Base-by-base conservation (phyloP, 2,329 filamentous ascomycete species). In the Ophiostoma montium region DNA sequence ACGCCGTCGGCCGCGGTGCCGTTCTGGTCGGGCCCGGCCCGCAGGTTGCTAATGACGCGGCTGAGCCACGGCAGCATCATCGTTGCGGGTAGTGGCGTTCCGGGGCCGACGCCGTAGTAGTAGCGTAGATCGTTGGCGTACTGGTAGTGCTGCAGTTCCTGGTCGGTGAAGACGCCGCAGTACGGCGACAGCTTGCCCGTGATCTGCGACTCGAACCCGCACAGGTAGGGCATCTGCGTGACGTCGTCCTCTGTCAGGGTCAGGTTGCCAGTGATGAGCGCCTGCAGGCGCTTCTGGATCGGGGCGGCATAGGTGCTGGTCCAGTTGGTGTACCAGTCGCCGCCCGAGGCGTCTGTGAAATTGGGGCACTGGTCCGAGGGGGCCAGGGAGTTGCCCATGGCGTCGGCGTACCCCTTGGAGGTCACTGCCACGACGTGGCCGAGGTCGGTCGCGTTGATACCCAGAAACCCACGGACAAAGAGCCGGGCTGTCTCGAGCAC, bases 181-280 rank as follows among this genome's bases (percentile, higher is more conserved):
- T 76, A 84, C 0, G 78, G 75, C 5, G 76, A 82, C 4, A 75
- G 60, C 2, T 63, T 64, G 1, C 80, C 80, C 0, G 69, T 76
- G 54, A 84, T 82, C 57, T 84, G 80, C 3, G 73, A 78, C 57
- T 86, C 81, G 52, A 82, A 85, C 4, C 78, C 81, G 56, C 81
- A 86, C n/a, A 84, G 67, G 56, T 84, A 83, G 0, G 79, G 78
- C 46, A 84, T 78, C 41, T 52, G 54, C 8, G 46, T 23, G 31
- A 52, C 36, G 50, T 83, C 76, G 2, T 61, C 63, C 32, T 31
- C 4, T 5, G 53, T 55, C 16, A 83, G 67, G 1, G 70, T 71
- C 32, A 83, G 68, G 35, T 70, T 66, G 1, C 79, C 78, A 1
- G 62, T 57, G 31, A 82, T 68, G 32, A 76, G 58, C 6, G 62